These are phyloP conservation scores for Platismatia glauca DNA, from an alignment of 495 filamentous ascomycete genomes.

Conservation along the genomic window DNA sequence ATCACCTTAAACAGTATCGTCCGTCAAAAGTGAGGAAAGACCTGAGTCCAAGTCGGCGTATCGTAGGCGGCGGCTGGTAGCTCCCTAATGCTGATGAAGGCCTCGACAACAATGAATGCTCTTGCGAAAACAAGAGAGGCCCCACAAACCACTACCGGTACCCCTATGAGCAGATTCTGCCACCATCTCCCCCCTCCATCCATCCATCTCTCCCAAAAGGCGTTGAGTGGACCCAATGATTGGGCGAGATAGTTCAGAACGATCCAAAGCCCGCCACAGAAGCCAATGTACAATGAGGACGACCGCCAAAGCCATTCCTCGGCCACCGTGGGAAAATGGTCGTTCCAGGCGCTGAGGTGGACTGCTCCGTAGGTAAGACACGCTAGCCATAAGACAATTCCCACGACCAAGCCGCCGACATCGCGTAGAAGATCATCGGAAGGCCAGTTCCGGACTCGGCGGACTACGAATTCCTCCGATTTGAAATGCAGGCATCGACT, in stretches of 20 bases:
- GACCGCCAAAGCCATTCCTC: conserved; percentile 29
- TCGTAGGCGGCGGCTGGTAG: conserved; percentile 28
- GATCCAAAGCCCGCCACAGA: no score
- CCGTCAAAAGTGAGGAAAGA: conserved; percentile 16
- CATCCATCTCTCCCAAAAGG: no score
- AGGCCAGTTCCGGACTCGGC: conserved; percentile 7
- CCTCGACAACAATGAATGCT: conserved; percentile 29
- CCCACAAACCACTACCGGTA: conserved; percentile 16
- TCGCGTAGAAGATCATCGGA: conserved; percentile 13
- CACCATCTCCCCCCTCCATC: no score
- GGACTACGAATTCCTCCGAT: conserved; percentile 3
- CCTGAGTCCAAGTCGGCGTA: conserved; percentile 24
- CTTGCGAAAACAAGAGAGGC: conserved; percentile 23
- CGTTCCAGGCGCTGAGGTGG: conserved; percentile 29
- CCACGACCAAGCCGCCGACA: conserved; percentile 2
- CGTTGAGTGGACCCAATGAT: no score
- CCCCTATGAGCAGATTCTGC: no score
- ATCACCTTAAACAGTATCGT: not conserved
- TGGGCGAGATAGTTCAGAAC: no score
- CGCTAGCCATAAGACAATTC: conserved; percentile 14
- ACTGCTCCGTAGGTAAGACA: conserved; percentile 22
- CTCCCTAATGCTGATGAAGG: conserved; percentile 28
- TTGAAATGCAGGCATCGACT: conserved; percentile 11
- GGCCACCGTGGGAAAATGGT: conserved; percentile 25
- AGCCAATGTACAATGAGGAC: conserved; percentile 21